These are phyloP conservation scores for Fusarium palustre DNA, from an alignment of 2,329 filamentous ascomycete species.

Conservation along the genomic window DNA sequence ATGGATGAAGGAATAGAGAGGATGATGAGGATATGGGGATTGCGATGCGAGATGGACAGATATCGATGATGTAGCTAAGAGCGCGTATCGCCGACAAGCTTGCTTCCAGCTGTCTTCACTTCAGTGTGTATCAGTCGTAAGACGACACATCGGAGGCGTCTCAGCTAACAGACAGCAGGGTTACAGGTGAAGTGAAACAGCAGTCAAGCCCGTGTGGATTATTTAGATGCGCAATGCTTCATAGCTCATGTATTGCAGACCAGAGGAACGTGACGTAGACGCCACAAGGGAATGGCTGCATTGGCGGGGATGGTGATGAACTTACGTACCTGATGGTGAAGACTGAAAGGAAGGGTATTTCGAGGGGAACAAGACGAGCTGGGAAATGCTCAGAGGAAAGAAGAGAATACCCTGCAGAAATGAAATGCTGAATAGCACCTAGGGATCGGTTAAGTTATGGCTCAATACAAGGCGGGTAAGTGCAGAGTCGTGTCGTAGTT, in stretches of 20 bases:
- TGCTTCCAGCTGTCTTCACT: constrained; percentile 25
- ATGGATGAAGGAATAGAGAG: not conserved
- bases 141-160: not conserved
- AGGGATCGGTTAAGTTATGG: constrained; percentile 12
- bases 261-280: constrained; percentile 44
- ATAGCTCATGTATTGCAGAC: constrained; percentile 36
- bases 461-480: constrained; percentile 18
- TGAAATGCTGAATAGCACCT: constrained; percentile 6
- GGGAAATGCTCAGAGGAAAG: not conserved
- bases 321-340: constrained; percentile 37
- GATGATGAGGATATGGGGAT: constrained; percentile 1
- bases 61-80: constrained; percentile 38
- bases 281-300: constrained; percentile 28
- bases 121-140: not conserved
- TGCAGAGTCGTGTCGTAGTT: constrained; percentile 39
- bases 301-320: constrained; percentile 31
- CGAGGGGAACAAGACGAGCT: constrained; percentile 3
- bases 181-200: constrained; percentile 5
- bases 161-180: not conserved
- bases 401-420: not conserved
- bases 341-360: constrained; percentile 11
- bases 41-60: constrained; percentile 18
- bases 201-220: constrained; percentile 5
- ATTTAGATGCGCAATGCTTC: constrained; percentile 16
- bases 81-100: constrained; percentile 21